Conservation (phyloP, 2,329 filamentous ascomycete genomes). For the Cladosporium sp. region DNA sequence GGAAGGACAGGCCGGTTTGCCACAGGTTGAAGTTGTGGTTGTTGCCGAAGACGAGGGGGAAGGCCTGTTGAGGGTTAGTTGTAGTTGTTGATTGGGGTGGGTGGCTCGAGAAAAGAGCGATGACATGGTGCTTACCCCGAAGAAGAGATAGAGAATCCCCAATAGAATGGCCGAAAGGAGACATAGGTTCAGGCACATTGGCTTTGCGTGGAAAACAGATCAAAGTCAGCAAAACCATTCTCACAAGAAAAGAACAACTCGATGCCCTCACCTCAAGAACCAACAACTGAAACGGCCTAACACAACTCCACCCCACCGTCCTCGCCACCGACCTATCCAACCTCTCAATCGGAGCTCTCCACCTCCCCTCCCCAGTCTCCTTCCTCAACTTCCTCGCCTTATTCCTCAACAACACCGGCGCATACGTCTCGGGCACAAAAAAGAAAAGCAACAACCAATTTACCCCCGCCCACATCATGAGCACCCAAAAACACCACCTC, state of each 20-base stretch:
- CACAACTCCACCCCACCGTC: constrained; percentile 49
- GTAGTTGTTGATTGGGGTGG: background rate
- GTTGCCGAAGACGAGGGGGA: constrained; percentile 70
- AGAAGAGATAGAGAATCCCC: constrained; percentile 85
- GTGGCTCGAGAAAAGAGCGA: background rate
- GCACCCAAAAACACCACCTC: constrained; percentile 79
- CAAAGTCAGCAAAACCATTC: too few relatives aligned
- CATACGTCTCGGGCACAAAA: constrained; percentile 85
- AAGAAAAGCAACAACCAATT: constrained; percentile 62
- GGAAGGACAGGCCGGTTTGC: constrained; percentile 74
- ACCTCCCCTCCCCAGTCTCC: constrained; percentile 73
- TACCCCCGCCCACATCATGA: constrained; percentile 74
- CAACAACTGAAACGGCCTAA: constrained; percentile 72
- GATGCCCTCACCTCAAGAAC: constrained; percentile 41
- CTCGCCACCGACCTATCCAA: constrained; percentile 61
- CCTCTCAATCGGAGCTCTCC: constrained; percentile 73
- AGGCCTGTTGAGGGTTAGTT: constrained; percentile 48
- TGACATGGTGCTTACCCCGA: constrained; percentile 48
- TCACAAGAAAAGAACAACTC: too few relatives aligned
- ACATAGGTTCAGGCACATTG: constrained; percentile 81
- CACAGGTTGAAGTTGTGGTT: constrained; percentile 75
- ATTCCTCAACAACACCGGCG: constrained; percentile 62
- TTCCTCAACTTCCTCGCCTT: constrained; percentile 68
- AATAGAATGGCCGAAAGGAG: constrained; percentile 80
- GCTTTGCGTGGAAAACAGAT: constrained; percentile 31